Evolutionary conservation across 768 basidiomycete species (phyloP).

Genomic region (Lactifluus hygrophoroides): DNA sequence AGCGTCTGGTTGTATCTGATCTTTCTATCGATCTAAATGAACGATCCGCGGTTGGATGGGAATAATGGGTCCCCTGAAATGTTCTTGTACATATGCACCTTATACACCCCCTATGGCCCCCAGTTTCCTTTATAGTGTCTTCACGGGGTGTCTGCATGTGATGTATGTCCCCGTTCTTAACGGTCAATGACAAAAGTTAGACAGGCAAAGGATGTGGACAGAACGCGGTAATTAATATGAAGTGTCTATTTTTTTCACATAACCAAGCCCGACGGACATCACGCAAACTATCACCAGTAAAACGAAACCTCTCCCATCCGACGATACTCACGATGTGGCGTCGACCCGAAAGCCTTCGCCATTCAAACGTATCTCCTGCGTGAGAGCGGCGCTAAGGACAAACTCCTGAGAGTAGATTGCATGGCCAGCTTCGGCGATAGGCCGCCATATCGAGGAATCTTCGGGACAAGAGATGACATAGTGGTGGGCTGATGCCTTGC

Average conservation of each 20-base stretch:
- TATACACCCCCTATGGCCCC: background rate
- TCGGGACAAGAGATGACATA: conserved; percentile 59
- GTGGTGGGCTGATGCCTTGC: conserved; percentile 34
- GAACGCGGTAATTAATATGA: conserved; percentile 4
- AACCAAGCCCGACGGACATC: background rate
- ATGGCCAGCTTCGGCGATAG: conserved; percentile 41
- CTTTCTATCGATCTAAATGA: conserved; percentile 11
- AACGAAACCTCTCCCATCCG: background rate
- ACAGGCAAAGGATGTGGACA: background rate
- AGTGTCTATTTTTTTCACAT: background rate
- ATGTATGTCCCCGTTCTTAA: background rate
- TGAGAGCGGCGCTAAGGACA: conserved; percentile 52
- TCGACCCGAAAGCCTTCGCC: conserved; percentile 23
- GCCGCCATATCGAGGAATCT: conserved; percentile 59
- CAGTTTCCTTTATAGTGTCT: background rate
- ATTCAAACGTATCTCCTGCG: conserved; percentile 62
- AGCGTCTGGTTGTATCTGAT: conserved; percentile 9
- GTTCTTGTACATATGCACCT: background rate
- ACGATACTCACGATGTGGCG: background rate
- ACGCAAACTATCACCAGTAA: background rate
- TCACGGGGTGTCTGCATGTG: background rate
- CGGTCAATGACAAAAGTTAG: conserved; percentile 2
- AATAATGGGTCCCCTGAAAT: background rate
- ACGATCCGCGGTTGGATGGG: conserved; percentile 2
- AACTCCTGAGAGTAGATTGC: conserved; percentile 65